Evolutionary conservation across 2,329 filamentous ascomycete genomes (phyloP), one percentile per base, ranked within the genome.

Genomic region (Exophiala dermatitidis): DNA sequence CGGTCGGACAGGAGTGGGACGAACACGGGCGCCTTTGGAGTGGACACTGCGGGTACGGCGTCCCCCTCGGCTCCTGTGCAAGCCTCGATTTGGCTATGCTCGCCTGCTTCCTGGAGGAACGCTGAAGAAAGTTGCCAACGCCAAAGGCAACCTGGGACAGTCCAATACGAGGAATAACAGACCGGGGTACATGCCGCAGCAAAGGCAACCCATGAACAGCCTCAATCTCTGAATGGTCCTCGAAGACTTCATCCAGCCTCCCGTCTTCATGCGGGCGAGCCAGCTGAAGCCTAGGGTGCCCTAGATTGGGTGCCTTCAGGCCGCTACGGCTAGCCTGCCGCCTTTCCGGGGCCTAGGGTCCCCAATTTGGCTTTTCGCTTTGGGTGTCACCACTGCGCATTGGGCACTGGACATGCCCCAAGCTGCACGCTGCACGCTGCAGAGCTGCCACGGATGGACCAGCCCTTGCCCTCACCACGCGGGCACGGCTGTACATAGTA

Each of bases 1-100:
- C 56, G 58, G 56, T 56, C 53, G 50, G 58, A 56, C 53, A 48
- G 44, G 12, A 41, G 53, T 54, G 53, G 57, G 31, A 59, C 53
- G 45, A 45, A 29, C 36, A 34, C n/a, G 50, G 38, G 33, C 42
- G 12, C 30, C 44, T 12, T 36, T 34, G n/a, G 12, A 48, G 47
- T 9, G 40, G 31, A 31, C 49, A 48, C 48, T 45, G 52, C 52
- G 48, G 52, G 42, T 50, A 47, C 55, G 50, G 50, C 40, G 31
- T 31, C 40, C 47, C 40, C 29, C 48, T 47, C 42, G 38, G 19
- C 19, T 19, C 19, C 19, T 19, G 19, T 38, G 40, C 55, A 52
- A 52, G 47, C 46, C 50, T 48, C 48, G 36, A 55, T 48, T 53
- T 45, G 56, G 52, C 55, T 53, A 12, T 26, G 38, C 38, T 28